Evolutionary conservation across 2,329 filamentous ascomycete genomes (phyloP), one percentile per base, ranked within the genome.

Genomic region (Neonectria faginata): DNA sequence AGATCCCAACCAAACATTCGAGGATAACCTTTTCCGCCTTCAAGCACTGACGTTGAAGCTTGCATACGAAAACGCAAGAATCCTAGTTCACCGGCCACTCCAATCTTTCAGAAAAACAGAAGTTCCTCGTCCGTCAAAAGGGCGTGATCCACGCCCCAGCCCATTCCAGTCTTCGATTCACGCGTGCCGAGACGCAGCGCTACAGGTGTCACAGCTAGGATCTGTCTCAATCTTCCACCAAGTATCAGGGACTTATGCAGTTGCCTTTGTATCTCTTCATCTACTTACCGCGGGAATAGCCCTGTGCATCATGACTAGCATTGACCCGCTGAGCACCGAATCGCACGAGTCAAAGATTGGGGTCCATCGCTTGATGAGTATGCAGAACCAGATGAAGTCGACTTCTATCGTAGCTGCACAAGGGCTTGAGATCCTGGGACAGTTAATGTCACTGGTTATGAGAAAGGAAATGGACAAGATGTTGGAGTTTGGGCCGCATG

Each of bases 31-130:
- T 0, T 80, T 72, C 47, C 68, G 73, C 9, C 65, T 79, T 0
- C 78, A 79, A 52, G 74, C 76, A 0, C 70, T 80, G 3, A 64
- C 75, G 0, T 67, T 80, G 2, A 66, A 73, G 45, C 67, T 80
- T 3, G 76, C 76, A 0, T 79, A 72, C 36, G 71, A 80, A 16
- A 79, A 79, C 39, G 69, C 76, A 0, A 73, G 65, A 7, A 80
- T 80, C 0, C 51, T 80, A 0, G 58, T 76, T 0, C 67, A 79
- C 4, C 62, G 69, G 2, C 69, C 68, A 1, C 51, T 71, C 2
- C 41, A 71, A 0, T 70, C 69, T 0, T 65, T 58, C 11, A 66
- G 12, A 7, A 33, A 29, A 16, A 20, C 29, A 3, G 5, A 53
- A n/a, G 12, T 14, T 2, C 27, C 0, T 2, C 2, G 14, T 3